Conservation (phyloP, 306 rosid species). For the Betula pendula region DNA sequence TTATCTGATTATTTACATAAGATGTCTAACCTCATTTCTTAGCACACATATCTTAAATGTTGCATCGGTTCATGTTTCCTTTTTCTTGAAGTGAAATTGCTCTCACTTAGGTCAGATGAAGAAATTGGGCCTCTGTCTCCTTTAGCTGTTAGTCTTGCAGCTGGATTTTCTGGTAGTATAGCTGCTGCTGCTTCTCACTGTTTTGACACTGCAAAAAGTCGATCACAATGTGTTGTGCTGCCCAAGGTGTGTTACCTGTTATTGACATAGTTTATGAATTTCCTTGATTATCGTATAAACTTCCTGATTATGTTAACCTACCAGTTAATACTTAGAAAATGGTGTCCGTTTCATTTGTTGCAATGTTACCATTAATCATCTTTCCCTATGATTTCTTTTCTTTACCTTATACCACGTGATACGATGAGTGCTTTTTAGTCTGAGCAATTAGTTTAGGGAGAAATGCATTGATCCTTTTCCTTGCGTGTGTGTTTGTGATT, state of each 20-base stretch:
- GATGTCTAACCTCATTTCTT: constrained; percentile 13
- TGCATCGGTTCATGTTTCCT: constrained; percentile 10
- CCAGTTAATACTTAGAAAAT: background rate
- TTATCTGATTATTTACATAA: constrained; percentile 4
- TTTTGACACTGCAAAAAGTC: constrained; percentile 84
- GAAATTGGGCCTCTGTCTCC: constrained; percentile 81
- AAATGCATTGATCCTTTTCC: background rate
- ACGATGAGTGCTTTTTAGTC: background rate
- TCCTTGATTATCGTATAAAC: constrained; percentile 17
- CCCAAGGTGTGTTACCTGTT: constrained; percentile 61
- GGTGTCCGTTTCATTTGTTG: background rate
- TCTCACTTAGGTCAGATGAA: constrained; percentile 61
- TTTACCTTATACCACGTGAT: background rate
- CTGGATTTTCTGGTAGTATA: constrained; percentile 84
- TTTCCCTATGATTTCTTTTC: background rate
- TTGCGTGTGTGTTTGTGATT: background rate
- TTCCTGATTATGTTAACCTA: background rate
- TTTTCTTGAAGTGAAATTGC: constrained; percentile 31
- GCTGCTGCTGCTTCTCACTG: constrained; percentile 96
- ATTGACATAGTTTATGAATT: constrained; percentile 11
- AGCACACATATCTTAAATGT: constrained; percentile 15
- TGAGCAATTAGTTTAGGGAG: background rate
- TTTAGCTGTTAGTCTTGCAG: constrained; percentile 66
- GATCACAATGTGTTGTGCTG: constrained; percentile 70
- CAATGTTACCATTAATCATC: background rate